A percentile compares a stretch with the other conserved stretches of the same genome.
phyloP scores from a whole-genome alignment of 768 basidiomycete species.

The Cubamyces sp. region DNA sequence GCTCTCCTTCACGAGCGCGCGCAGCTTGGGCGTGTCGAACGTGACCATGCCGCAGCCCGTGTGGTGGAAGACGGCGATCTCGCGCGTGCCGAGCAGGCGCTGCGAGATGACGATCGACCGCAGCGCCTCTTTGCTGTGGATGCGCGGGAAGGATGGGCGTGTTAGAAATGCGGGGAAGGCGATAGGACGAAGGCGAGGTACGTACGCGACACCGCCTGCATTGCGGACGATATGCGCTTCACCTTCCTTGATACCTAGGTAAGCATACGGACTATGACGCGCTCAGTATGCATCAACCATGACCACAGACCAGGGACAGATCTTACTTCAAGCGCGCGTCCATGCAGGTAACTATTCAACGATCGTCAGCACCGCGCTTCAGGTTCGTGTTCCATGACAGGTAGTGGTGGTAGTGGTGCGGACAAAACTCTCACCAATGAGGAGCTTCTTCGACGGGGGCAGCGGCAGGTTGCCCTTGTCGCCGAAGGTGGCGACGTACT shows the following conservation, averaged over 20 bases:
- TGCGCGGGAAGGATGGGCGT: not conserved
- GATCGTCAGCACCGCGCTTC: not conserved
- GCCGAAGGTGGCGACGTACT: conserved; percentile 51
- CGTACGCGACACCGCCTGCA: conserved; percentile 69
- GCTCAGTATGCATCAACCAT: not conserved
- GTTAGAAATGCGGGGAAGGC: not conserved
- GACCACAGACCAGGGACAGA: conserved; percentile 5
- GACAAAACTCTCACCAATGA: conserved; percentile 37
- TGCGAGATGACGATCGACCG: conserved; percentile 74
- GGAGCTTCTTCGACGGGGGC: conserved; percentile 47
- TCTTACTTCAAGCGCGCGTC: conserved; percentile 70
- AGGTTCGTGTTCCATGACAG: not conserved
- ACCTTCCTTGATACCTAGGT: conserved; percentile 65
- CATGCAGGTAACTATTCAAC: conserved; percentile 64
- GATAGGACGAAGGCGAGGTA: conserved; percentile 11
- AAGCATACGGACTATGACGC: conserved; percentile 51
- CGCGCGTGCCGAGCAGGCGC: conserved; percentile 68
- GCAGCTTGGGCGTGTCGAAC: conserved; percentile 56
- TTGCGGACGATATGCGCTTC: conserved; percentile 77
- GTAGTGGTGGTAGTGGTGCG: not conserved
- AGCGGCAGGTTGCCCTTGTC: conserved; percentile 46
- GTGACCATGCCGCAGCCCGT: conserved; percentile 76
- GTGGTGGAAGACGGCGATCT: conserved; percentile 72
- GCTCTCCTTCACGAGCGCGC: conserved; percentile 51
- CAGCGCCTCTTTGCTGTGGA: conserved; percentile 59